Percentiles rank a stretch among this genome's conserved stretches.
Conservation (phyloP, 148 eudicot species). For the Polygonum aviculare region DNA sequence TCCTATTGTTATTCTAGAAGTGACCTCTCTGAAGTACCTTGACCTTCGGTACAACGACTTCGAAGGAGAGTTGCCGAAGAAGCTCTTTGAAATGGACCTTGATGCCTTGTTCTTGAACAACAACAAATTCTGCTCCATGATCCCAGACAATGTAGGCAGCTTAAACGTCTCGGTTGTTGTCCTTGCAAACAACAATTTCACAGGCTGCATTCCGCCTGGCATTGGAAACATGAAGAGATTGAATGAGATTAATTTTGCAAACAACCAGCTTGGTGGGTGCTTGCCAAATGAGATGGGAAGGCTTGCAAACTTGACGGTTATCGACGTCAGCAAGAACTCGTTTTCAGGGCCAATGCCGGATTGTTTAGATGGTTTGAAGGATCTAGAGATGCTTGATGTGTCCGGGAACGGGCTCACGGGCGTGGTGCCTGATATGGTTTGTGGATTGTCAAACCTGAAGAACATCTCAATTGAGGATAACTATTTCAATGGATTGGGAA, state of each 20-base stretch:
- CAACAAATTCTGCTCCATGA: slow-evolving; percentile 30
- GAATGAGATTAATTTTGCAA: slow-evolving; percentile 39
- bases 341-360: slow-evolving; percentile 46
- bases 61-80: slow-evolving; percentile 12
- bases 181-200: slow-evolving; percentile 45
- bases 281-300: slow-evolving; percentile 43
- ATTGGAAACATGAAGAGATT: slow-evolving; percentile 53
- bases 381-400: slow-evolving; percentile 56
- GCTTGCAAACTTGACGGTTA: slow-evolving; percentile 35
- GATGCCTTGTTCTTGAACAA: slow-evolving; percentile 32
- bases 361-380: slow-evolving; percentile 42
- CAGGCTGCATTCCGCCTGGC: slow-evolving; percentile 49
- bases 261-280: slow-evolving; percentile 38
- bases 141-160: slow-evolving; percentile 50
- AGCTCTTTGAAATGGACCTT: slow-evolving; percentile 8
- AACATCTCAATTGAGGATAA: slow-evolving; percentile 49
- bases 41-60: slow-evolving; percentile 17
- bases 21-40: slow-evolving; percentile 10
- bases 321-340: slow-evolving; percentile 47
- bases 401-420: slow-evolving; percentile 50
- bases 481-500: slow-evolving; percentile 1
- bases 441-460: slow-evolving; percentile 47
- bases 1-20: not conserved
- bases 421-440: slow-evolving; percentile 45
- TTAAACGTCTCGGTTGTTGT: slow-evolving; percentile 61